Conservation (phyloP, 257 asterid species). For the Ligustrum vulgare region DNA sequence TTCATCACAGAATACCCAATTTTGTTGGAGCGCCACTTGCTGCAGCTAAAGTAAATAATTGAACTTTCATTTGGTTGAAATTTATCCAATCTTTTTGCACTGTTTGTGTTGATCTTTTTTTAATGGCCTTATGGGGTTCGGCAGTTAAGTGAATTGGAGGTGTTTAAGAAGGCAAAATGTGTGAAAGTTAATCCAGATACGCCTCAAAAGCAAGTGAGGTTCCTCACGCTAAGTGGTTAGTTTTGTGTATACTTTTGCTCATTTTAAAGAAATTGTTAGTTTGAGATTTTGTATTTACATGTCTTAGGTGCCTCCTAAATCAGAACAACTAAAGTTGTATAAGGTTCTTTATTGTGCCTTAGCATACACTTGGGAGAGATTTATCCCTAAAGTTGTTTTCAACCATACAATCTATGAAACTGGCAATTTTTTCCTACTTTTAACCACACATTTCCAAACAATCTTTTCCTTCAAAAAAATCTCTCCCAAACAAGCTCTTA, state of each 20-base stretch:
- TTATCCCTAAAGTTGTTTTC: too few relatives aligned
- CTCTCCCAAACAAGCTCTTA: too few relatives aligned
- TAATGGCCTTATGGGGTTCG: conserved; percentile 12
- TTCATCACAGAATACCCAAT: conserved; percentile 93
- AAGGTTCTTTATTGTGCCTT: background rate
- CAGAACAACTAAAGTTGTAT: background rate
- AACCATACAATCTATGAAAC: too few relatives aligned
- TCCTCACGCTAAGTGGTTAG: conserved; percentile 81
- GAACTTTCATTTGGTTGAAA: background rate
- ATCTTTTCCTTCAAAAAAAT: too few relatives aligned
- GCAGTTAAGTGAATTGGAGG: conserved; percentile 75
- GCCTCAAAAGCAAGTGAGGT: conserved; percentile 90
- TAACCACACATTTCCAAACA: too few relatives aligned
- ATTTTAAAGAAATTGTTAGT: background rate
- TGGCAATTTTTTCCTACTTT: too few relatives aligned
- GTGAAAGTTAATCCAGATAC: conserved; percentile 97
- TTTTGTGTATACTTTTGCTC: background rate
- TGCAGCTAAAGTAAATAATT: conserved; percentile 53
- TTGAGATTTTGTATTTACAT: background rate
- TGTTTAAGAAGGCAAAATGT: conserved; percentile 67
- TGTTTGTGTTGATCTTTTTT: background rate
- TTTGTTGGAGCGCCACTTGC: conserved; percentile 66
- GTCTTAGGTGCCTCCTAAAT: background rate
- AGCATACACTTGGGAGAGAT: background rate
- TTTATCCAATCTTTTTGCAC: background rate